A percentile compares a stretch with the other conserved stretches of the same genome.
Evolutionary conservation across 2,329 filamentous ascomycete genomes (phyloP).

Genomic region (Pseudocercospora fuligena): DNA sequence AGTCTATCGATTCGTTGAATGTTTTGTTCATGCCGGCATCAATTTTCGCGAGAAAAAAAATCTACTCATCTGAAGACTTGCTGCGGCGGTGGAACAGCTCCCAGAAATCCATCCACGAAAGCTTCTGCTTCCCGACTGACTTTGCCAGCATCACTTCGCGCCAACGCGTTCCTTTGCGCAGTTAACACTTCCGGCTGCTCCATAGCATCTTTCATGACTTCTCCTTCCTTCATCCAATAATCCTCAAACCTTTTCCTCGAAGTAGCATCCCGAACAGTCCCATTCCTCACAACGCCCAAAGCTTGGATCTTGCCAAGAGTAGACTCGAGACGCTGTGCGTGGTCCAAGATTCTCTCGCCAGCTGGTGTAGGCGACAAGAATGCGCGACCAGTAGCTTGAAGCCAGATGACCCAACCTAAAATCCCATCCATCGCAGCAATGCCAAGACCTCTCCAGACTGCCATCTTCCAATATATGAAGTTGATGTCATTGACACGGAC

Average conservation of each 20-base stretch:
- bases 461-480: conserved; percentile 72
- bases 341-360: conserved; percentile 68
- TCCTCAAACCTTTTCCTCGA: conserved; percentile 68
- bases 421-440: conserved; percentile 69
- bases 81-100: not conserved
- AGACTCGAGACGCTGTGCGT: conserved; percentile 61
- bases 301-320: conserved; percentile 72
- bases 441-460: conserved; percentile 64
- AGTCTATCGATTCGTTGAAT: not conserved
- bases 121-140: conserved; percentile 68
- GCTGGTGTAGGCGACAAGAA: conserved; percentile 67
- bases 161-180: conserved; percentile 70
- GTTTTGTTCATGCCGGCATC: not conserved
- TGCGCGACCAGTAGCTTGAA: conserved; percentile 79
- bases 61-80: not conserved
- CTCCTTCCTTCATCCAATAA: conserved; percentile 83
- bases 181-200: conserved; percentile 77
- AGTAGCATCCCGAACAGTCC: conserved; percentile 72
- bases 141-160: conserved; percentile 65
- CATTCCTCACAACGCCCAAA: conserved; percentile 78
- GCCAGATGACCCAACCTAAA: conserved; percentile 71
- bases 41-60: not conserved
- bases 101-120: conserved; percentile 51
- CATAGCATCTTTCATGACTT: conserved; percentile 74
- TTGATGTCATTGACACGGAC: conserved; percentile 66